Evolutionary conservation across 441 rosid genomes (phyloP).

Genomic region (Daphne laureola): DNA sequence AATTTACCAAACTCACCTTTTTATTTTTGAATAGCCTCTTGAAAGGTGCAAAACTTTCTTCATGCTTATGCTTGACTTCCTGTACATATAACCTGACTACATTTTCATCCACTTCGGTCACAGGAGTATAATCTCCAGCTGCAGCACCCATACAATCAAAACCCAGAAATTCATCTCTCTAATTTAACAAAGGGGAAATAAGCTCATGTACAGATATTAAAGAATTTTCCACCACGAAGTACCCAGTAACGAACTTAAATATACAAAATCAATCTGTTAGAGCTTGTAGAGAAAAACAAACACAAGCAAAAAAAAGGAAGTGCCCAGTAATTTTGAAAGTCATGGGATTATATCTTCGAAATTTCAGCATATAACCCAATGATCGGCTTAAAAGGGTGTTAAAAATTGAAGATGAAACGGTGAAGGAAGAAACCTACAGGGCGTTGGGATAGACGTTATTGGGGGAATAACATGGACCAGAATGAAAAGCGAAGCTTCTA

Average conservation of each 20-base stretch:
- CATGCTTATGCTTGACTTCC: slow-evolving; percentile 46
- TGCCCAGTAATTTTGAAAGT: background rate
- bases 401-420: too few species aligned
- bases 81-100: slow-evolving; percentile 56
- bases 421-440: slow-evolving; percentile 30
- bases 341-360: too few species aligned
- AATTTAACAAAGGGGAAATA: too few species aligned
- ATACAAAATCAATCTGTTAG: background rate
- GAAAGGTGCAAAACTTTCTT: slow-evolving; percentile 48
- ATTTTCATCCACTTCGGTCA: slow-evolving; percentile 57
- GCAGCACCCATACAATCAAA: slow-evolving; percentile 3
- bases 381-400: background rate
- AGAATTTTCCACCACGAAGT: too few species aligned
- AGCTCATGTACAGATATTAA: too few species aligned
- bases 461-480: slow-evolving; percentile 66
- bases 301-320: too few species aligned
- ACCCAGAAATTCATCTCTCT: background rate
- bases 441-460: slow-evolving; percentile 63
- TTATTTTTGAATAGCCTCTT: slow-evolving; percentile 42
- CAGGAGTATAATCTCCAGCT: slow-evolving; percentile 56
- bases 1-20: slow-evolving; percentile 21
- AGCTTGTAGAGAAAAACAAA: background rate
- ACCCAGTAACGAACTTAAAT: too few species aligned
- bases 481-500: slow-evolving; percentile 44
- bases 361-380: background rate